A percentile compares a stretch with the other conserved stretches of the same genome.
Evolutionary conservation across 441 rosid species (phyloP).

Genomic region (Codiaeum variegatum): DNA sequence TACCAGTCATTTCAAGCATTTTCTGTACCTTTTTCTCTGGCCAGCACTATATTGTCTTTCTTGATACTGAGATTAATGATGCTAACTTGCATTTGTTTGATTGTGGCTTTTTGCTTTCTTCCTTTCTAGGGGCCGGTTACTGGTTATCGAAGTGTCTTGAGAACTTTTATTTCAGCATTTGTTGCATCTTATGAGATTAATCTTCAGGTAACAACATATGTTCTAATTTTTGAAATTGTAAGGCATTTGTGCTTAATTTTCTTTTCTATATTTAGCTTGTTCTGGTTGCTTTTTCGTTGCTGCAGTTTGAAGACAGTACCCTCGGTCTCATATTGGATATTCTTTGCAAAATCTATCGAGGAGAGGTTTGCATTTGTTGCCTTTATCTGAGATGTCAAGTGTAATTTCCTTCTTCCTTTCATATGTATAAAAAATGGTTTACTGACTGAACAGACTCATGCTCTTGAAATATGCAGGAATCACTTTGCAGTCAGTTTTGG

Average conservation of each 20-base stretch:
- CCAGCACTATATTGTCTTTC: slow-evolving; percentile 6
- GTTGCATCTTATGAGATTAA: slow-evolving; percentile 98
- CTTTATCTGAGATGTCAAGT: slow-evolving; percentile 16
- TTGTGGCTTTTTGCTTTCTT: slow-evolving; percentile 3
- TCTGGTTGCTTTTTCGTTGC: slow-evolving; percentile 25
- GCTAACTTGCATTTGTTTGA: slow-evolving; percentile 13
- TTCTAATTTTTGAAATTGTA: slow-evolving; percentile 6
- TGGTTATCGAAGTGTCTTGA: slow-evolving; percentile 83
- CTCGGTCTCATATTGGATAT: slow-evolving; percentile 77
- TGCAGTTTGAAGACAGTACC: slow-evolving; percentile 69
- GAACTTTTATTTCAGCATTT: slow-evolving; percentile 88
- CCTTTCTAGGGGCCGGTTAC: slow-evolving; percentile 62
- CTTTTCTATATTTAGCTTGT: slow-evolving; percentile 9
- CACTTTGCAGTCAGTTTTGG: slow-evolving; percentile 97
- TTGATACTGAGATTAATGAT: slow-evolving; percentile 3
- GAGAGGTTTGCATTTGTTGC: slow-evolving; percentile 63
- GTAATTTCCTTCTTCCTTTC: slow-evolving; percentile 10
- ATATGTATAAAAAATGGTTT: slow-evolving; percentile 3
- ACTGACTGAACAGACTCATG: slow-evolving; percentile 27
- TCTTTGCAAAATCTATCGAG: slow-evolving; percentile 81
- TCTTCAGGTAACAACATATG: slow-evolving; percentile 56
- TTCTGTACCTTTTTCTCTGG: slow-evolving; percentile 21
- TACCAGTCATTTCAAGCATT: slow-evolving; percentile 14
- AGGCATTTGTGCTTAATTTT: background rate
- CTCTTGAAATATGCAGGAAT: slow-evolving; percentile 55